phyloP scores from a whole-genome alignment of 192 early-diverging fungal species.

The Coemansia sp. region DNA sequence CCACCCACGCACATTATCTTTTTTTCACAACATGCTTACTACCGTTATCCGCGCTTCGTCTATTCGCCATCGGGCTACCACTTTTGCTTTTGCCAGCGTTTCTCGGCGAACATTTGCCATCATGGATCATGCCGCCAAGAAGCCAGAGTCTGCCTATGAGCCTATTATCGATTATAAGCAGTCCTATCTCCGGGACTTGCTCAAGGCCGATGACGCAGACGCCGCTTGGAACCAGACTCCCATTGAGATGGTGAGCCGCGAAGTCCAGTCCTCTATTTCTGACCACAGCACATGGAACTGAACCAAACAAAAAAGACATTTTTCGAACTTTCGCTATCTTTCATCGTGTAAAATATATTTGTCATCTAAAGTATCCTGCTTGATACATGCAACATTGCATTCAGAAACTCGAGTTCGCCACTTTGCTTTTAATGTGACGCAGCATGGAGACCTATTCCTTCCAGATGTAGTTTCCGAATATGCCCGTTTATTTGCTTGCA shows the following conservation, averaged over 20 bases:
- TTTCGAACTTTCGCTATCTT: background rate
- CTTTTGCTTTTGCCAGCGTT: background rate
- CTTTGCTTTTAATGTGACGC: background rate
- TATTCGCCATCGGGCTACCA: background rate
- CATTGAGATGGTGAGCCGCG: slow-evolving; percentile 51
- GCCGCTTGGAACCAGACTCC: slow-evolving; percentile 49
- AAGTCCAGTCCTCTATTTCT: slow-evolving; percentile 31
- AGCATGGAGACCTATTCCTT: background rate
- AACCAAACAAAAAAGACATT: background rate
- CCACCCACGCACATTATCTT: background rate
- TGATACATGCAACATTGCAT: background rate
- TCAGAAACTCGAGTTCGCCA: background rate
- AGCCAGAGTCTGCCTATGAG: slow-evolving; percentile 20
- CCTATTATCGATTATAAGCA: slow-evolving; percentile 12
- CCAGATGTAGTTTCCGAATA: background rate
- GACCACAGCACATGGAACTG: slow-evolving; percentile 39
- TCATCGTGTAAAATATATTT: slow-evolving; percentile 14
- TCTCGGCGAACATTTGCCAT: slow-evolving; percentile 22
- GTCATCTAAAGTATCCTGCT: no score
- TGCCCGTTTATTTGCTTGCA: background rate
- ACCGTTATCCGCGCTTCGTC: background rate
- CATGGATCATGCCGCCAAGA: slow-evolving; percentile 9
- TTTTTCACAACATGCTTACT: slow-evolving; percentile 13
- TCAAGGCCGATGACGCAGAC: slow-evolving; percentile 44
- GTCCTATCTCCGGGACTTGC: slow-evolving; percentile 41